Conservation (phyloP, 345 rosid genomes). For the Boechera stricta region DNA sequence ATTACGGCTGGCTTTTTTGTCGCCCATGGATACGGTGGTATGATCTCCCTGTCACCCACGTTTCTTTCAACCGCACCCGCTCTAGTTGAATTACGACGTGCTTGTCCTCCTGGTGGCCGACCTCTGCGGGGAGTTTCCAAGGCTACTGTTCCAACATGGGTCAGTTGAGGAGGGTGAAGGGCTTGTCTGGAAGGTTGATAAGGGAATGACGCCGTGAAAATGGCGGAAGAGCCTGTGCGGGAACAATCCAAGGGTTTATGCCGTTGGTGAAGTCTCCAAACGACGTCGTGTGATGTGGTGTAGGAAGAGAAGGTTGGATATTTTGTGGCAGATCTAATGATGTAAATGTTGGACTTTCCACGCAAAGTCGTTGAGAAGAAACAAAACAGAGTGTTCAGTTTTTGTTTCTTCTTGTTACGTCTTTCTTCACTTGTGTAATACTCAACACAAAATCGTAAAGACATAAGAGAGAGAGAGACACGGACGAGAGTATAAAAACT, state of each 20-base stretch:
- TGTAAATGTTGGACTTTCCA: no score
- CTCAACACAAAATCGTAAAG: no score
- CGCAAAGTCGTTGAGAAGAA: no score
- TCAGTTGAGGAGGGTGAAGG: constrained; percentile 13
- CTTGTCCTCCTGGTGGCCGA: constrained; percentile 18
- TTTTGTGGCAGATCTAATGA: neutral
- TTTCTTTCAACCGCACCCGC: neutral
- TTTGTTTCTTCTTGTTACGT: no score
- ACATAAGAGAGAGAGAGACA: no score
- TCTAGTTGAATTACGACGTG: constrained; percentile 15
- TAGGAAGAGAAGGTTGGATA: neutral
- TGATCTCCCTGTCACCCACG: neutral
- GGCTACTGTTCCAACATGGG: neutral
- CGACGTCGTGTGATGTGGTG: neutral
- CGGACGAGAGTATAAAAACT: no score
- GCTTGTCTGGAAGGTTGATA: neutral
- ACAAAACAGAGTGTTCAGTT: no score
- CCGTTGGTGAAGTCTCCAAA: neutral
- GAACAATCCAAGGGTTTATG: neutral
- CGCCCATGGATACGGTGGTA: constrained; percentile 63
- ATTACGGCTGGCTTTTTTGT: constrained; percentile 54
- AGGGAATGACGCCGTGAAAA: neutral
- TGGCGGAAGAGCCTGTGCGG: neutral
- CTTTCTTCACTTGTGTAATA: no score
- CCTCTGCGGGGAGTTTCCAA: constrained; percentile 1